Conservation (phyloP, 2,329 filamentous ascomycete species). For the Hymenoscyphus fraxineus region DNA sequence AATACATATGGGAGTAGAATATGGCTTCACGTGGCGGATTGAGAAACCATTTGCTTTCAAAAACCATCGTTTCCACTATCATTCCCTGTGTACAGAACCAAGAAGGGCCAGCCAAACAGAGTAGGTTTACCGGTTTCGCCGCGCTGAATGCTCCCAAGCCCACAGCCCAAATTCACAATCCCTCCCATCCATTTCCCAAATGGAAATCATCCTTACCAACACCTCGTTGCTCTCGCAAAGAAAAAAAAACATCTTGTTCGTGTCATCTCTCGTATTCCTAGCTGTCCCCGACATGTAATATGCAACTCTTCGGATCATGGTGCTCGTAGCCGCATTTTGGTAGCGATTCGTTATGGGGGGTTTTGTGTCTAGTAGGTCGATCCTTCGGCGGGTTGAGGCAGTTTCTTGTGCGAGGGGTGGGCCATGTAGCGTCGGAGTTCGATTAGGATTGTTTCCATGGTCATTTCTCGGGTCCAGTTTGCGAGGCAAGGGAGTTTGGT, state of each 20-base stretch:
- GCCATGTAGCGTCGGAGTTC: slow-evolving; percentile 93
- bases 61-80: slow-evolving; percentile 2
- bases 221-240: not conserved
- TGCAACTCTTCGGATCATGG: slow-evolving; percentile 1
- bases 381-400: slow-evolving; percentile 88
- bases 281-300: not conserved
- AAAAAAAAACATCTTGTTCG: not conserved
- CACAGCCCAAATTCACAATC: not conserved
- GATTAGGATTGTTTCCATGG: slow-evolving; percentile 90
- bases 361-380: slow-evolving; percentile 48
- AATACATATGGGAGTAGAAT: not conserved
- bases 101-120: slow-evolving; percentile 17
- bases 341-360: not conserved
- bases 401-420: slow-evolving; percentile 84
- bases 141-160: slow-evolving; percentile 34
- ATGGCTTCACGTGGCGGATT: not conserved
- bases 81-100: slow-evolving; percentile 21
- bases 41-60: not conserved
- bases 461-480: slow-evolving; percentile 89
- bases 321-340: not conserved
- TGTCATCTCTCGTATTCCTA: not conserved
- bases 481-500: slow-evolving; percentile 78
- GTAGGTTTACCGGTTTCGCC: slow-evolving; percentile 29
- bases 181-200: not conserved
- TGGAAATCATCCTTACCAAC: not conserved